These are phyloP conservation scores for Medicago lupulina DNA, from an alignment of 306 rosid species.

Conservation along the genomic window DNA sequence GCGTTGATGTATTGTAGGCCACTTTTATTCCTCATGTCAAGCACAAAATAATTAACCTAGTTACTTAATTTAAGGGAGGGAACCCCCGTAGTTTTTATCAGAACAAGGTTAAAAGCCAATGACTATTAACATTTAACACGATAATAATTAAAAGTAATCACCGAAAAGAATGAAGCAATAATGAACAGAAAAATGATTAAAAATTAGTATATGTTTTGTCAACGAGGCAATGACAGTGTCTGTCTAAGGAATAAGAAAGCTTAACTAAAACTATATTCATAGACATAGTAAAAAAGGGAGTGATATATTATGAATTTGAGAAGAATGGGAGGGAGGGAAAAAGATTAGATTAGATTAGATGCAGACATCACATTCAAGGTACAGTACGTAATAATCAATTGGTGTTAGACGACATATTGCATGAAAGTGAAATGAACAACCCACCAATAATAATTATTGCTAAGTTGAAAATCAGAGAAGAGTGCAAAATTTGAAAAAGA, in stretches of 20 bases:
- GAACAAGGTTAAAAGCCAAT: too few relatives aligned
- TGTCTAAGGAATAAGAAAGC: constrained; percentile 63
- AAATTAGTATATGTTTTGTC: constrained; percentile 47
- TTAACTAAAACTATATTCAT: constrained; percentile 32
- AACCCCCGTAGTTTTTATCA: background rate
- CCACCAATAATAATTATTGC: constrained; percentile 39
- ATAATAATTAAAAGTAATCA: background rate
- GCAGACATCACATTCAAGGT: constrained; percentile 42
- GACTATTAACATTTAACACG: background rate
- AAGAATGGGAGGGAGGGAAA: constrained; percentile 39
- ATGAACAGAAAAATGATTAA: constrained; percentile 48
- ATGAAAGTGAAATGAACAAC: constrained; percentile 15
- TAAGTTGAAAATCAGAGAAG: constrained; percentile 33
- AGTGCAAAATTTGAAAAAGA: constrained; percentile 25
- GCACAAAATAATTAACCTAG: background rate
- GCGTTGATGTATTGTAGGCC: constrained; percentile 59
- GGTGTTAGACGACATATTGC: constrained; percentile 39
- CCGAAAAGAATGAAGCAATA: constrained; percentile 53
- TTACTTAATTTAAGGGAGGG: background rate
- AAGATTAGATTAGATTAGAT: background rate
- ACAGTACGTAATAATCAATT: constrained; percentile 26
- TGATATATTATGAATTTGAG: constrained; percentile 13
- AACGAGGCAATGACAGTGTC: constrained; percentile 64
- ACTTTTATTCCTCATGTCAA: constrained; percentile 49
- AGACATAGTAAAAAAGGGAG: background rate